Evolutionary conservation across 2,329 filamentous ascomycete genomes (phyloP), one percentile per base, ranked within the genome.

Genomic region (Venturia pyrina): DNA sequence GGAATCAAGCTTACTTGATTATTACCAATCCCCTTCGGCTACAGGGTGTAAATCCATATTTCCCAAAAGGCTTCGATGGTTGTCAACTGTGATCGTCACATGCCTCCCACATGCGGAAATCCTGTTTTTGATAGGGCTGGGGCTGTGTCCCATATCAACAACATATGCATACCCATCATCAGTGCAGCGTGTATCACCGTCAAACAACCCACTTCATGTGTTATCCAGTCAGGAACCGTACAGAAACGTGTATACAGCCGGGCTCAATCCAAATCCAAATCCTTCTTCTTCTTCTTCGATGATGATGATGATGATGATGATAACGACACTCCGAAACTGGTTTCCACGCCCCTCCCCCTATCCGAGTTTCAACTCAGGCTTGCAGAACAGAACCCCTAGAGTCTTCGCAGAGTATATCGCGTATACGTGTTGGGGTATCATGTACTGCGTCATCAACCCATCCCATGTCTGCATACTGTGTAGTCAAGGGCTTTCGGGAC

Each of bases 151-250:
- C 28, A 57, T n/a, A 28, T 32, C 53, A 59, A 19, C 28, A 37
- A 37, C 32, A 37, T 40, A 59, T 59, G 53, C 53, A 59, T 28
- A 37, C 53, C 53, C 53, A n/a, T 37, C 17, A 37, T 59, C 53
- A 34, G 15, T 59, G 53, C 53, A 59, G 53, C 53, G 53, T 34
- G 53, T 59, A 59, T 59, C 53, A 59, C 53, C 53, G 53, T 59
- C 53, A 57, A 28, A 5, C n/a, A 13, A 50, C n/a, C 53, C 53
- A 59, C 53, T n/a, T 37, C 28, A 37, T 4, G 24, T 3, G 19
- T 17, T 4, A 37, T n/a, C 15, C 53, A 37, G 4, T 37, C 5
- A 59, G 7, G 37, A 37, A 32, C 28, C 37, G 10, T 28, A 34
- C 53, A 37, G 28, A 57, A 37, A 57, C 53, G 53, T 37, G 53